phyloP scores from a whole-genome alignment of 108 stramenopile genomes.

The Cylindrotheca closterium region DNA sequence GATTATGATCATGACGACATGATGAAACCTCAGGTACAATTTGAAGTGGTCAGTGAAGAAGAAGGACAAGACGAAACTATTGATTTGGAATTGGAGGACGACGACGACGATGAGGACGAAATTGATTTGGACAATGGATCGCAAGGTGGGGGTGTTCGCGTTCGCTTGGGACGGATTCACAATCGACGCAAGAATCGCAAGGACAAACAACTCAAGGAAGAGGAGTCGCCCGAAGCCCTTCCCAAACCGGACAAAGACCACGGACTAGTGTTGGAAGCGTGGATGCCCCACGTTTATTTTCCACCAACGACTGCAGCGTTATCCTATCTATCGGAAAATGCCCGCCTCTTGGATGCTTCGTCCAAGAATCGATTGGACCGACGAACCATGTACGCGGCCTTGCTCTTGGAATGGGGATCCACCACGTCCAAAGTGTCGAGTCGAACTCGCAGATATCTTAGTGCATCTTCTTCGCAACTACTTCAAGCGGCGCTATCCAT shows the following conservation, averaged over 20 bases:
- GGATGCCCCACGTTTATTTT: constrained; percentile 59
- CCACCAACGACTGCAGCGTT: constrained; percentile 48
- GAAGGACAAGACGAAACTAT: too few species aligned
- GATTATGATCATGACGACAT: constrained; percentile 1
- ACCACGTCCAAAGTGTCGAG: constrained; percentile 34
- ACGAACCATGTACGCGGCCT: constrained; percentile 68
- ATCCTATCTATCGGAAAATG: constrained; percentile 27
- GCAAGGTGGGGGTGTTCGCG: constrained; percentile 42
- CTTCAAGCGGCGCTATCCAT: constrained; percentile 75
- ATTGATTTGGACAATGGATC: not conserved
- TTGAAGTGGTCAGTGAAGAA: constrained; percentile 51
- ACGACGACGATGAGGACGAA: constrained; percentile 26
- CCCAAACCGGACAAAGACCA: constrained; percentile 12
- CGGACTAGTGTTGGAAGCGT: constrained; percentile 46
- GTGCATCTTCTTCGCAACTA: constrained; percentile 40
- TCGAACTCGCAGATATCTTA: constrained; percentile 55
- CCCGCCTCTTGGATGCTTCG: constrained; percentile 44
- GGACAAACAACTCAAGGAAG: not conserved
- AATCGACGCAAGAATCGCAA: constrained; percentile 19
- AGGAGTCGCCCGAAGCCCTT: constrained; percentile 19
- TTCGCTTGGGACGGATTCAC: constrained; percentile 38
- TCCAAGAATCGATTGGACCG: constrained; percentile 72
- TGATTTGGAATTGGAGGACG: constrained; percentile 10
- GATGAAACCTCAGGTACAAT: constrained; percentile 28
- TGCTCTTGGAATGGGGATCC: constrained; percentile 66